These are phyloP conservation scores for Paralagenidium karlingii DNA, from an alignment of 352 stramenopile genomes.

Conservation along the genomic window DNA sequence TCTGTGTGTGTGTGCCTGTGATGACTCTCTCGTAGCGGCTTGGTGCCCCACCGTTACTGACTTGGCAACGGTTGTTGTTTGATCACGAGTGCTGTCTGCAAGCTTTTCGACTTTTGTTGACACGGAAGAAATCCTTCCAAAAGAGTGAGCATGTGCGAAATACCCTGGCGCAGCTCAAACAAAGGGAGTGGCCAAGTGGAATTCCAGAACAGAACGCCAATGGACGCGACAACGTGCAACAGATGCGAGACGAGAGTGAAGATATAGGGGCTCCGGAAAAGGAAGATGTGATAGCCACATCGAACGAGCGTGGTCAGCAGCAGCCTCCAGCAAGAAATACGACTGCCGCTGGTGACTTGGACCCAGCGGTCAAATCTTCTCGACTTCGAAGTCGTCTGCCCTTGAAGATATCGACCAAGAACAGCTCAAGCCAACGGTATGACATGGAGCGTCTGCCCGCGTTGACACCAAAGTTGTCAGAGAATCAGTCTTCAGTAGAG, in stretches of 20 bases:
- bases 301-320: no score
- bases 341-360: no score
- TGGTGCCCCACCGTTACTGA: slow-evolving; percentile 31
- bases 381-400: no score
- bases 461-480: no score
- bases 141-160: slow-evolving; percentile 2
- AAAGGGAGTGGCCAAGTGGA: not conserved
- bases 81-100: slow-evolving; percentile 48
- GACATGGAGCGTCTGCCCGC: no score
- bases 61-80: slow-evolving; percentile 55
- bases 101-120: slow-evolving; percentile 42
- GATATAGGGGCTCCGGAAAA: slow-evolving; percentile 8
- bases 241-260: not conserved
- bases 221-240: slow-evolving; percentile 4
- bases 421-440: no score
- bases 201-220: slow-evolving; percentile 1
- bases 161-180: not conserved
- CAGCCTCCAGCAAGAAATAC: no score
- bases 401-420: no score
- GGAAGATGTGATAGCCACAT: slow-evolving; percentile 5
- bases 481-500: no score
- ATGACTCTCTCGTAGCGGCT: slow-evolving; percentile 16
- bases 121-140: slow-evolving; percentile 35
- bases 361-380: no score
- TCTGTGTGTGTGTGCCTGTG: not conserved